A percentile compares a stretch with the other conserved stretches of the same genome.
phyloP scores from a whole-genome alignment of 176 grass and related monocot species.

The Eleusine coracana region DNA sequence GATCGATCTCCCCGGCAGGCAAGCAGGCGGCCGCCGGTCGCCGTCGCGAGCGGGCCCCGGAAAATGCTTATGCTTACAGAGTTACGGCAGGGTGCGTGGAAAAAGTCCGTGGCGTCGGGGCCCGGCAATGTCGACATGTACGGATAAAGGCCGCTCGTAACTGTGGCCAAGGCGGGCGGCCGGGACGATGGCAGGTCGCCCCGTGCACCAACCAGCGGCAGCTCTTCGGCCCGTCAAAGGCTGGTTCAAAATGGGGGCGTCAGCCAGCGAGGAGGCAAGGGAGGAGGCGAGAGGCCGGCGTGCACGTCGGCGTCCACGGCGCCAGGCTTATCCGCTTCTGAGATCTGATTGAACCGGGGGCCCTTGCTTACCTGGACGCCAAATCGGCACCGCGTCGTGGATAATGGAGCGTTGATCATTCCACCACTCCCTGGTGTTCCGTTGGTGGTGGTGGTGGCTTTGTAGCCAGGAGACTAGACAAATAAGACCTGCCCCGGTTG shows the following conservation, averaged over 20 bases:
- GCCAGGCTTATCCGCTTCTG: not conserved
- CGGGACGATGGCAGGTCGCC: constrained; percentile 29
- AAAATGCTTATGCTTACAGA: not conserved
- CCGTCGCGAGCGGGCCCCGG: not conserved
- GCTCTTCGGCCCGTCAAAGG: constrained; percentile 8
- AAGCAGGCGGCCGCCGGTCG: not conserved
- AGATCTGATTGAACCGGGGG: not conserved
- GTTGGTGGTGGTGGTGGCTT: not conserved
- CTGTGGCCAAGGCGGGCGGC: not conserved
- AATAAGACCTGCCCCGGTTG: constrained; percentile 1
- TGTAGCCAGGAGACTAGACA: not conserved
- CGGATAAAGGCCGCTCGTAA: constrained; percentile 25
- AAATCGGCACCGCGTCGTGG: not conserved
- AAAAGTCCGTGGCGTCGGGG: not conserved
- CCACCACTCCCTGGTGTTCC: not conserved
- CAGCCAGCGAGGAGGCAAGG: not conserved
- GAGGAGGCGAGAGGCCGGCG: not conserved
- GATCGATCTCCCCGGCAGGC: not conserved
- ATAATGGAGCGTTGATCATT: not conserved
- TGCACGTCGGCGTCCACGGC: constrained; percentile 7
- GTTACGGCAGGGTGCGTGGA: not conserved
- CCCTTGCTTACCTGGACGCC: constrained; percentile 38
- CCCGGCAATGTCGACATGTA: constrained; percentile 3
- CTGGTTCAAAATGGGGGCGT: not conserved
- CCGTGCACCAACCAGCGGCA: constrained; percentile 23